These are phyloP conservation scores for Toxoplasma gondii DNA, from an alignment of 169 alveolate species.

Conservation along the genomic window DNA sequence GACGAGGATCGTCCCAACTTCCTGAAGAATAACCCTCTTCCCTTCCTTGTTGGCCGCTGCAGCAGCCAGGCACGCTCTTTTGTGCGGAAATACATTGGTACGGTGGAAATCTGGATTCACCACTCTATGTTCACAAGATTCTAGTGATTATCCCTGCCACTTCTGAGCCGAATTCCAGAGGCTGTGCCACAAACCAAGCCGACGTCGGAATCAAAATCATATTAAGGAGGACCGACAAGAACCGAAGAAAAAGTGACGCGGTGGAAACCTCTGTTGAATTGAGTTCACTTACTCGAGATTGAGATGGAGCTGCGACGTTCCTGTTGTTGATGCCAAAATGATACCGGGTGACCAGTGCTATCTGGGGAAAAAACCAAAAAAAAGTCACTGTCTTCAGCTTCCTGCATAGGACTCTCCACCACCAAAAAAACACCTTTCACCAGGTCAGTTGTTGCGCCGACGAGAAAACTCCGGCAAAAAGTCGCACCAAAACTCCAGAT, in stretches of 20 bases:
- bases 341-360: neutral
- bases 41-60: neutral
- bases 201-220: neutral
- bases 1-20: neutral
- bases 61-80: neutral
- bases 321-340: neutral
- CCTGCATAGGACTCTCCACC: neutral
- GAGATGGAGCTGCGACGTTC: neutral
- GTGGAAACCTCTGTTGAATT: neutral
- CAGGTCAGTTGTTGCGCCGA: too few relatives aligned
- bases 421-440: too few relatives aligned
- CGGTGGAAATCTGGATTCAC: neutral
- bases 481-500: too few relatives aligned
- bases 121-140: neutral
- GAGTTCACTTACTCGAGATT: neutral
- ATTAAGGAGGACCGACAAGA: neutral
- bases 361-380: neutral
- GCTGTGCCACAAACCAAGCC: neutral
- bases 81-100: neutral
- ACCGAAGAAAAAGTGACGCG: neutral
- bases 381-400: neutral
- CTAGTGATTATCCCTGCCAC: neutral
- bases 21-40: neutral
- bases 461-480: too few relatives aligned
- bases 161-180: neutral